Evolutionary conservation across 768 basidiomycete genomes (phyloP).

Genomic region (Psilocybe sp.): DNA sequence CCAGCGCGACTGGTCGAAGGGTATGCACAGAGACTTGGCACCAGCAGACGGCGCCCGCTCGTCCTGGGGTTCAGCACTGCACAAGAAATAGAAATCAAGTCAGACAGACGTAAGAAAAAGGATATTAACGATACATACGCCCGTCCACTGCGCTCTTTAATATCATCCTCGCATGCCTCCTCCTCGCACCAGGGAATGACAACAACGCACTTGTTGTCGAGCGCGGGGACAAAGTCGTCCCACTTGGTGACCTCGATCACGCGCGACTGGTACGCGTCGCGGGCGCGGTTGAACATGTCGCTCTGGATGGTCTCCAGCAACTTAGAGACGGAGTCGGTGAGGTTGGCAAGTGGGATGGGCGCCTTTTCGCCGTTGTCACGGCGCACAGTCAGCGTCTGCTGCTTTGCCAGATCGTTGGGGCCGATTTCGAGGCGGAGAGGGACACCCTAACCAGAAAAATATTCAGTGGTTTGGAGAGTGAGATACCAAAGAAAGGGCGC

Average conservation of each 20-base stretch:
- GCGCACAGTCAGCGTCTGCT: constrained; percentile 81
- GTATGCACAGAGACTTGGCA: constrained; percentile 95
- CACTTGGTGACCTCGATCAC: constrained; percentile 77
- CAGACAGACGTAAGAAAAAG: not conserved
- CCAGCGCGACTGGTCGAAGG: constrained; percentile 88
- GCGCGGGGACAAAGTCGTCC: constrained; percentile 89
- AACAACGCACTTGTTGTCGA: constrained; percentile 85
- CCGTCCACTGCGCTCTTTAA: constrained; percentile 89
- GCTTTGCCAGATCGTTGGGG: constrained; percentile 83
- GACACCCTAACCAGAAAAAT: constrained; percentile 74
- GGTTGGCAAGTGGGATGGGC: constrained; percentile 40
- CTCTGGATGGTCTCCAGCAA: constrained; percentile 85
- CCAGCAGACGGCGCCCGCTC: constrained; percentile 96
- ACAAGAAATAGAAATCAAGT: not conserved
- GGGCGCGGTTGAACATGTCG: constrained; percentile 84
- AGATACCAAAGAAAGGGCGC: too few relatives aligned
- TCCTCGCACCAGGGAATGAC: constrained; percentile 96
- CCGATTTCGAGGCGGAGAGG: constrained; percentile 97
- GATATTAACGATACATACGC: constrained; percentile 51
- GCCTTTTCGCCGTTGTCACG: constrained; percentile 57
- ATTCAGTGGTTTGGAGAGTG: too few relatives aligned
- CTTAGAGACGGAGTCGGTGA: constrained; percentile 46
- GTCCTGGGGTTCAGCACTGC: constrained; percentile 82
- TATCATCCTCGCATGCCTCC: constrained; percentile 93
- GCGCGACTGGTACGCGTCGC: constrained; percentile 65